Conservation (phyloP, 2,329 filamentous ascomycete genomes). For the Microsporum ferrugineum region DNA sequence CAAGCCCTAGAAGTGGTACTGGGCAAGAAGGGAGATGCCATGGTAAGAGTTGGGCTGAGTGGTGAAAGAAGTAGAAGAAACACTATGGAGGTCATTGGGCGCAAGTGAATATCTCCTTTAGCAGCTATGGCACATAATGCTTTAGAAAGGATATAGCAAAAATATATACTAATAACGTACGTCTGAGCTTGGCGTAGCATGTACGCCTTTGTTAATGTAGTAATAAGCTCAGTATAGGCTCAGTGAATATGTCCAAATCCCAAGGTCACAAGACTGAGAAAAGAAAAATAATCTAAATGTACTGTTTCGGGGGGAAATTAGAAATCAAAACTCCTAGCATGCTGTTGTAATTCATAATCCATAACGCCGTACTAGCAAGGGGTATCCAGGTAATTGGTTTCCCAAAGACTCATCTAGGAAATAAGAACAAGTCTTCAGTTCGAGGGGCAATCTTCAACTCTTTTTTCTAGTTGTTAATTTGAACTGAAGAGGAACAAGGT, state of each 20-base stretch:
- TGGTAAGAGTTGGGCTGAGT: conserved; percentile 29
- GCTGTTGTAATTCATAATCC: not conserved
- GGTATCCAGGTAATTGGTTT: not conserved
- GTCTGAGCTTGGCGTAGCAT: not conserved
- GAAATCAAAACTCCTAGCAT: not conserved
- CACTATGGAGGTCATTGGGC: conserved; percentile 33
- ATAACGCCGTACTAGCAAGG: not conserved
- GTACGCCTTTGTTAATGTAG: not conserved
- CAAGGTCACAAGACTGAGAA: not conserved
- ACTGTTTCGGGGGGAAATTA: not conserved
- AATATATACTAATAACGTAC: not conserved
- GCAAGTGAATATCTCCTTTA: conserved; percentile 1
- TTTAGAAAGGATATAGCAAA: not conserved
- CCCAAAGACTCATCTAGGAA: not conserved
- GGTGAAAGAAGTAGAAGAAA: conserved; percentile 46
- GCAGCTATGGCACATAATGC: not conserved
- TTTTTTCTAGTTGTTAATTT: conserved; percentile 26
- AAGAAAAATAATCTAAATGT: not conserved
- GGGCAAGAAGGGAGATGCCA: conserved; percentile 49
- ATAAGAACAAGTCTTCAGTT: not conserved
- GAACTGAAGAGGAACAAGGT: conserved; percentile 29
- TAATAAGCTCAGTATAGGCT: not conserved
- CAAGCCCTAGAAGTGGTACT: conserved; percentile 69
- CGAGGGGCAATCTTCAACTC: not conserved
- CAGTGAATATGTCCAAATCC: not conserved